Evolutionary conservation across 345 rosid genomes (phyloP).

Genomic region (Zanthoxylum bungeanum): DNA sequence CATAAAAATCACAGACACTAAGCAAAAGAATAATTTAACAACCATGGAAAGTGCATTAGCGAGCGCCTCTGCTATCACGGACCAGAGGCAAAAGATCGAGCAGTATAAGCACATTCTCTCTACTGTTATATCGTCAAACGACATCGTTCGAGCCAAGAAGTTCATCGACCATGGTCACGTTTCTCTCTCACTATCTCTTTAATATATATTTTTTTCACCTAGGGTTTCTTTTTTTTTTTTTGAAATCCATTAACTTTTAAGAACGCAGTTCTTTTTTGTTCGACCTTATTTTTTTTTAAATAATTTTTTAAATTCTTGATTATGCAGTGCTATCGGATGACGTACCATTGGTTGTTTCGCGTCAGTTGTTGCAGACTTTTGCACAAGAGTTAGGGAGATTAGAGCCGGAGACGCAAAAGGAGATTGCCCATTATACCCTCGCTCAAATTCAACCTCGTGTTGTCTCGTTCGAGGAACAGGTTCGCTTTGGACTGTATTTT

Average conservation of each 20-base stretch:
- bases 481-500: conserved; percentile 15
- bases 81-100: conserved; percentile 98
- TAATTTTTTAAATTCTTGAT: background rate
- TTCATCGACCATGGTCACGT: conserved; percentile 81
- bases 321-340: conserved; percentile 84
- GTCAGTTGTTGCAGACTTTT: conserved; percentile 87
- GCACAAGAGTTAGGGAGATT: conserved; percentile 84
- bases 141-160: conserved; percentile 70
- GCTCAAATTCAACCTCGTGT: conserved; percentile 97
- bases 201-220: background rate
- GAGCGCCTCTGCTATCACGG: conserved; percentile 67
- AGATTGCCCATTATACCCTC: conserved; percentile 82
- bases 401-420: conserved; percentile 80
- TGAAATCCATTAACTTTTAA: background rate
- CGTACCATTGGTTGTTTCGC: conserved; percentile 87
- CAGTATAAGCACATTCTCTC: conserved; percentile 92
- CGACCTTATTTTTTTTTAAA: background rate
- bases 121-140: conserved; percentile 77
- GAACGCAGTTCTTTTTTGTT: background rate
- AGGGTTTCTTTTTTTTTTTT: conserved; percentile 14
- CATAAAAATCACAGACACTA: conserved; percentile 7
- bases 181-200: conserved; percentile 1
- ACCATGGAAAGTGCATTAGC: conserved; percentile 77
- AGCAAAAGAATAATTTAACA: background rate
- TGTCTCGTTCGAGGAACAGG: conserved; percentile 99